Evolutionary conservation across 306 rosid genomes (phyloP).

Genomic region (Casuarina equisetifolia): DNA sequence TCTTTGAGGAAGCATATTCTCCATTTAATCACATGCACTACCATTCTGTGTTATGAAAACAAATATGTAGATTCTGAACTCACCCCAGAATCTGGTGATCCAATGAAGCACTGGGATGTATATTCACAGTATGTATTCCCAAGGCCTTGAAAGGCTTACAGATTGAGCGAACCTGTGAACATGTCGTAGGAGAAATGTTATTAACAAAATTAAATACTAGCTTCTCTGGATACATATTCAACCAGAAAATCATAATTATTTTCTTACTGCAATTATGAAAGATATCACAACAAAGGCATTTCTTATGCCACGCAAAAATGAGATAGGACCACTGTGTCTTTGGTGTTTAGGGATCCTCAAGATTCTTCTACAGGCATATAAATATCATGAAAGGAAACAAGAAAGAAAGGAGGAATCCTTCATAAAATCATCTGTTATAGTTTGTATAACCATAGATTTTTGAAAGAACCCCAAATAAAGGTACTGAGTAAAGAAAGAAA

Average conservation of each 20-base stretch:
- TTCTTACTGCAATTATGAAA: not conserved
- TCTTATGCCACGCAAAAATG: not conserved
- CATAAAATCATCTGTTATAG: not conserved
- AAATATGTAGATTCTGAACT: slow-evolving; percentile 12
- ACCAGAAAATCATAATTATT: not conserved
- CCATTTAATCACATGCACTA: slow-evolving; percentile 16
- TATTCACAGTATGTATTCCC: slow-evolving; percentile 92
- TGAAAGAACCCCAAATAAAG: not conserved
- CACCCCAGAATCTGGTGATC: slow-evolving; percentile 98
- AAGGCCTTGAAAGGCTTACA: slow-evolving; percentile 87
- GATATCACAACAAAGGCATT: not conserved
- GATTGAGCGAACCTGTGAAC: slow-evolving; percentile 62
- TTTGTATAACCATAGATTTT: not conserved
- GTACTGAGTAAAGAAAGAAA: not conserved
- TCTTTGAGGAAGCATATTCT: slow-evolving; percentile 1
- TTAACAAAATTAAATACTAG: slow-evolving; percentile 6
- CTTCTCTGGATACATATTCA: slow-evolving; percentile 6
- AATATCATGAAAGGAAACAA: not conserved
- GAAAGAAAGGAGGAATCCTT: not conserved
- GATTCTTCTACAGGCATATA: not conserved
- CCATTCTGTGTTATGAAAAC: slow-evolving; percentile 13
- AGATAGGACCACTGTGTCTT: not conserved
- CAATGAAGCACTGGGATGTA: slow-evolving; percentile 82
- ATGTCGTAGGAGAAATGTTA: slow-evolving; percentile 24
- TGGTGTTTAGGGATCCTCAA: not conserved